These are phyloP conservation scores for Danielozyma ontarioensis DNA, from an alignment of 805 yeast genomes.

Conservation along the genomic window DNA sequence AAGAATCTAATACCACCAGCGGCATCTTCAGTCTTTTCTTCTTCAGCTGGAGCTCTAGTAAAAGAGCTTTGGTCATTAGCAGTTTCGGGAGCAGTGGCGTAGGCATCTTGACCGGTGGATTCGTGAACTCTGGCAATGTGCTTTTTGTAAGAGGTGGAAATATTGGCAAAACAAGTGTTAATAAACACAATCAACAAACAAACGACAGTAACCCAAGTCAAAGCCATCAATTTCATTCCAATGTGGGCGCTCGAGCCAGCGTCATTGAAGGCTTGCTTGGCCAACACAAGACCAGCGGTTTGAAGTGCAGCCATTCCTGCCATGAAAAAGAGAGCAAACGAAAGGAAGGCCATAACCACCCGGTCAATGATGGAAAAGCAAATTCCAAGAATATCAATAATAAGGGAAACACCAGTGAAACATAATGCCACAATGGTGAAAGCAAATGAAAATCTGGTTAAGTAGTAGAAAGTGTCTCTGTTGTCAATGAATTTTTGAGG, in stretches of 20 bases:
- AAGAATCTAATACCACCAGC: slow-evolving; percentile 68
- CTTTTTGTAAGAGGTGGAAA: slow-evolving; percentile 45
- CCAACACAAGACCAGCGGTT: slow-evolving; percentile 77
- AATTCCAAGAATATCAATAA: slow-evolving; percentile 50
- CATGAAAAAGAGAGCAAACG: slow-evolving; percentile 48
- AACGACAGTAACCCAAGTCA: slow-evolving; percentile 68
- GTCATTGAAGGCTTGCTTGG: slow-evolving; percentile 60
- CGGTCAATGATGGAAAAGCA: slow-evolving; percentile 53
- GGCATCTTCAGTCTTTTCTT: slow-evolving; percentile 32
- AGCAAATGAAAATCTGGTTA: slow-evolving; percentile 63
- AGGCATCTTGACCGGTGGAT: slow-evolving; percentile 16
- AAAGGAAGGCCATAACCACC: slow-evolving; percentile 47
- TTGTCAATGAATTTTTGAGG: slow-evolving; percentile 50
- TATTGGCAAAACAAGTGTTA: slow-evolving; percentile 46
- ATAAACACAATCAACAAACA: slow-evolving; percentile 46
- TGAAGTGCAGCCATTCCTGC: slow-evolving; percentile 63
- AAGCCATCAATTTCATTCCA: slow-evolving; percentile 56
- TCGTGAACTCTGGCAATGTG: slow-evolving; percentile 40
- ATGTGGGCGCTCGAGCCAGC: slow-evolving; percentile 41
- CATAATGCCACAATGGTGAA: slow-evolving; percentile 55
- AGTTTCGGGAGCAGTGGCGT: slow-evolving; percentile 11
- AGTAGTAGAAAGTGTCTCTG: slow-evolving; percentile 56
- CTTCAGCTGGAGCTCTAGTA: slow-evolving; percentile 31
- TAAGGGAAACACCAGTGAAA: slow-evolving; percentile 58
- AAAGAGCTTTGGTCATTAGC: slow-evolving; percentile 36